Conservation (phyloP, 2,329 filamentous ascomycete genomes). For the Trichoderma cornu-damae region DNA sequence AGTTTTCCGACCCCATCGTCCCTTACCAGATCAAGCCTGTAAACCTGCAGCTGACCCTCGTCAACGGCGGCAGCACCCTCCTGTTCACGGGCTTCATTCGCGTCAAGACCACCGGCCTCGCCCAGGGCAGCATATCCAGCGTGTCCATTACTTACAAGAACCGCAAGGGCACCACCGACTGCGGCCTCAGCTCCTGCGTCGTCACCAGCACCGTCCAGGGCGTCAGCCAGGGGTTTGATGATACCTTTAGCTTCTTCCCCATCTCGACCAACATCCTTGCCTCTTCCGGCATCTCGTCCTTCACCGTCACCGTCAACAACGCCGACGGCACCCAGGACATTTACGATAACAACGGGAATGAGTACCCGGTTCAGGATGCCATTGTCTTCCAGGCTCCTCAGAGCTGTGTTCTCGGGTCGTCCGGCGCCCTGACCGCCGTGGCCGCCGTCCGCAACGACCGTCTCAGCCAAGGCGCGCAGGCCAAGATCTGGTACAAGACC, state of each 20-base stretch:
- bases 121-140: slow-evolving; percentile 39
- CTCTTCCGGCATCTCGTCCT: slow-evolving; percentile 56
- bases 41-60: slow-evolving; percentile 50
- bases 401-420: slow-evolving; percentile 47
- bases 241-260: slow-evolving; percentile 54
- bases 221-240: slow-evolving; percentile 52
- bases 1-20: slow-evolving; percentile 46
- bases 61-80: slow-evolving; percentile 44
- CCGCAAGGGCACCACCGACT: slow-evolving; percentile 45
- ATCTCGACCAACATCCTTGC: slow-evolving; percentile 48
- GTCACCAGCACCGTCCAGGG: slow-evolving; percentile 45
- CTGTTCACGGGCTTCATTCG: slow-evolving; percentile 52
- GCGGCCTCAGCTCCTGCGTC: slow-evolving; percentile 39
- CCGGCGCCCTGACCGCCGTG: slow-evolving; percentile 41
- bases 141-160: slow-evolving; percentile 53
- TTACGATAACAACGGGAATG: slow-evolving; percentile 54
- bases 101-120: slow-evolving; percentile 48
- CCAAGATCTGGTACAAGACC: slow-evolving; percentile 42
- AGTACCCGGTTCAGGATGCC: slow-evolving; percentile 50
- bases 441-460: slow-evolving; percentile 49
- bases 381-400: slow-evolving; percentile 52
- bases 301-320: slow-evolving; percentile 49
- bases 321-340: slow-evolving; percentile 41
- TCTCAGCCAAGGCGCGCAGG: slow-evolving; percentile 36
- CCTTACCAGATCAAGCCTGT: slow-evolving; percentile 58